A percentile compares a stretch with the other conserved stretches of the same genome.
Evolutionary conservation across 1,284 basidiomycete genomes (phyloP).

Genomic region (Taiwanofungus camphoratus): DNA sequence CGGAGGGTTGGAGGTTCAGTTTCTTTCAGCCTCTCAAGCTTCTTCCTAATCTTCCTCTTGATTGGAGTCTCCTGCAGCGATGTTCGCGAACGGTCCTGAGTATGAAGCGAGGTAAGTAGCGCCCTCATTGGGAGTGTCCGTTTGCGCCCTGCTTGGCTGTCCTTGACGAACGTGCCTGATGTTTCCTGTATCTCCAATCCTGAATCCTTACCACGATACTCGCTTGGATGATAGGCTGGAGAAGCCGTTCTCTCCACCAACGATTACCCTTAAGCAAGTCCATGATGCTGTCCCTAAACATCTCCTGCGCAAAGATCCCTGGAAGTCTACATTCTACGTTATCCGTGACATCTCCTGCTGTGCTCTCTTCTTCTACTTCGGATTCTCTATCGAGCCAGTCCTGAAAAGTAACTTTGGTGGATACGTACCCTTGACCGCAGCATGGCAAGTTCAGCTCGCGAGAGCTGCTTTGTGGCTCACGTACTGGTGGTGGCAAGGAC

Average conservation of each 20-base stretch:
- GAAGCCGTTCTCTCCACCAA: conserved; percentile 37
- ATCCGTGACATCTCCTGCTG: conserved; percentile 37
- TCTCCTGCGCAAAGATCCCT: conserved; percentile 45
- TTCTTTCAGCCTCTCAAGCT: too few species aligned
- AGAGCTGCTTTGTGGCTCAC: conserved; percentile 31
- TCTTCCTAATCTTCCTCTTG: conserved; percentile 9
- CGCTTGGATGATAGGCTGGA: too few species aligned
- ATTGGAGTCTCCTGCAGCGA: conserved; percentile 10
- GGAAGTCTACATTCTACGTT: conserved; percentile 31
- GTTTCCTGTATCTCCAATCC: not conserved
- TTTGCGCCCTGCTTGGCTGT: too few species aligned
- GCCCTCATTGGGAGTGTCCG: too few species aligned
- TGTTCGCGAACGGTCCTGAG: conserved; percentile 29
- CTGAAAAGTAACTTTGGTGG: conserved; percentile 19
- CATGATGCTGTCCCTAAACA: conserved; percentile 42
- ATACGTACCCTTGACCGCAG: conserved; percentile 15
- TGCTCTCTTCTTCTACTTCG: conserved; percentile 34
- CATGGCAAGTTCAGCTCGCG: conserved; percentile 20
- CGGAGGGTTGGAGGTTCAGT: too few species aligned
- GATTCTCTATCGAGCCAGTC: conserved; percentile 32
- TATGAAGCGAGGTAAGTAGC: conserved; percentile 28
- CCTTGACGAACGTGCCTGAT: too few species aligned
- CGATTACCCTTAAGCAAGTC: conserved; percentile 39
- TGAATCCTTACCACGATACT: not conserved
- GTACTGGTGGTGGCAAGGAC: conserved; percentile 47